A percentile compares a stretch with the other conserved stretches of the same genome.
phyloP scores from a whole-genome alignment of 306 rosid genomes.

The Herpetospermum pedunculosum region DNA sequence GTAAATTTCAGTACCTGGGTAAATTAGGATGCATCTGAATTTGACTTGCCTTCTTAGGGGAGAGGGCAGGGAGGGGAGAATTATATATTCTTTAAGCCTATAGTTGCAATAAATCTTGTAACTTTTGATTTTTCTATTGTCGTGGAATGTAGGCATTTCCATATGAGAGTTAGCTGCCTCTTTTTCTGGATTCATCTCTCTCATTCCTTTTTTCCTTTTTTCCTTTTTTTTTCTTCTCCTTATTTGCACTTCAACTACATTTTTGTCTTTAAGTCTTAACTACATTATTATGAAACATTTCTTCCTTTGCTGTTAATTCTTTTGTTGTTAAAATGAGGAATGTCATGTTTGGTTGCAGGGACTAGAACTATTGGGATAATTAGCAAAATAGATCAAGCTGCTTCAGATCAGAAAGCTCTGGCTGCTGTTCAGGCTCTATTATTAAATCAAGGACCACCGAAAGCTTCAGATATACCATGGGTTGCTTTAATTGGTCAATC shows the following conservation, averaged over 20 bases:
- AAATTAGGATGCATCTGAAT: neutral
- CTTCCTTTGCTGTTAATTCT: neutral
- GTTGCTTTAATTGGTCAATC: conserved; percentile 93
- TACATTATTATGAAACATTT: neutral
- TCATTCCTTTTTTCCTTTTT: neutral
- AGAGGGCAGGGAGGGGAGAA: neutral
- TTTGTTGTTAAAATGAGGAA: conserved; percentile 9
- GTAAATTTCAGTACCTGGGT: conserved; percentile 20
- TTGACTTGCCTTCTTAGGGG: neutral
- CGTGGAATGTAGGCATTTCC: neutral
- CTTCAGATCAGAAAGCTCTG: conserved; percentile 74
- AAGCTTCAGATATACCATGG: conserved; percentile 81
- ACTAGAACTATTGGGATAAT: conserved; percentile 85
- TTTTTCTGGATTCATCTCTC: neutral
- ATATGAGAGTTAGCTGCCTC: neutral
- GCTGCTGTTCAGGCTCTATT: conserved; percentile 94
- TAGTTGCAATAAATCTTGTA: neutral
- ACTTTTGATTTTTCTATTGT: neutral
- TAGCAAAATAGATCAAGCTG: conserved; percentile 95
- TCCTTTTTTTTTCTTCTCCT: neutral
- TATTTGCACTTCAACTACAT: neutral
- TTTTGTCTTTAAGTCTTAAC: neutral
- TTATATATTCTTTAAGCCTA: neutral
- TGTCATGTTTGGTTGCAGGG: conserved; percentile 36
- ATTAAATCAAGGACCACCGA: conserved; percentile 80